Percentiles rank a stretch among this genome's conserved stretches.
Evolutionary conservation across 2,329 filamentous ascomycete genomes (phyloP).

Genomic region (Clarireedia sp.): DNA sequence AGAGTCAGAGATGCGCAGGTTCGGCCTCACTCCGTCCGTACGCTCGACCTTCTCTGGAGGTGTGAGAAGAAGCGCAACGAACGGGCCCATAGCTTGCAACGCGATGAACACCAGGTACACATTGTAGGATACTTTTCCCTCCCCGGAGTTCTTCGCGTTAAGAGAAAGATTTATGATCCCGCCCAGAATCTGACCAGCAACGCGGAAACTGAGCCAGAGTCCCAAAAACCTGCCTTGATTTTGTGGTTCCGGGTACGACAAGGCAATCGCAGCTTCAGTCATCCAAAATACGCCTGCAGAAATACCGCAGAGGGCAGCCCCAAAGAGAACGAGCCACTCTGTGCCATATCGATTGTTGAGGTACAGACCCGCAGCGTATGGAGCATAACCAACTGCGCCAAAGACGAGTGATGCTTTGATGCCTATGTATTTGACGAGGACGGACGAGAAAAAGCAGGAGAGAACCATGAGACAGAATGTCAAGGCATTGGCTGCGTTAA

Average conservation of each 20-base stretch:
- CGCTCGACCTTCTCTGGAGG: constrained; percentile 54
- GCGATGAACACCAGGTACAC: constrained; percentile 66
- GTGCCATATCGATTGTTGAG: constrained; percentile 62
- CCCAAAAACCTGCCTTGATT: constrained; percentile 58
- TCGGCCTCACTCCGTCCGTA: constrained; percentile 55
- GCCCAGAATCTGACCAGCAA: constrained; percentile 61
- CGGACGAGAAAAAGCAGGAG: constrained; percentile 57
- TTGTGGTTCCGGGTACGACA: constrained; percentile 63
- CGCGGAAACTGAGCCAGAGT: constrained; percentile 54
- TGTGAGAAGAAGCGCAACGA: constrained; percentile 57
- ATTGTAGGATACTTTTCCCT: constrained; percentile 59
- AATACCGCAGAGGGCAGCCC: constrained; percentile 24
- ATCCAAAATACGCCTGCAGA: constrained; percentile 66
- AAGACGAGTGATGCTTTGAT: constrained; percentile 65
- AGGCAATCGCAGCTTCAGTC: constrained; percentile 65
- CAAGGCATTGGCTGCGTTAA: constrained; percentile 60
- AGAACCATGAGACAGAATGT: constrained; percentile 69
- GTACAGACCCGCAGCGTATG: constrained; percentile 63
- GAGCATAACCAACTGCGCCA: constrained; percentile 64
- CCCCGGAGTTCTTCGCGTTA: constrained; percentile 47
- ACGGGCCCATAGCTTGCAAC: constrained; percentile 55
- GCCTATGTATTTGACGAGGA: constrained; percentile 58
- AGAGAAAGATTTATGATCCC: constrained; percentile 64
- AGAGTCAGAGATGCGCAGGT: constrained; percentile 47
- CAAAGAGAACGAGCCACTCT: constrained; percentile 62